Evolutionary conservation across 2,329 filamentous ascomycete species (phyloP).

Genomic region (Phoma sp.): DNA sequence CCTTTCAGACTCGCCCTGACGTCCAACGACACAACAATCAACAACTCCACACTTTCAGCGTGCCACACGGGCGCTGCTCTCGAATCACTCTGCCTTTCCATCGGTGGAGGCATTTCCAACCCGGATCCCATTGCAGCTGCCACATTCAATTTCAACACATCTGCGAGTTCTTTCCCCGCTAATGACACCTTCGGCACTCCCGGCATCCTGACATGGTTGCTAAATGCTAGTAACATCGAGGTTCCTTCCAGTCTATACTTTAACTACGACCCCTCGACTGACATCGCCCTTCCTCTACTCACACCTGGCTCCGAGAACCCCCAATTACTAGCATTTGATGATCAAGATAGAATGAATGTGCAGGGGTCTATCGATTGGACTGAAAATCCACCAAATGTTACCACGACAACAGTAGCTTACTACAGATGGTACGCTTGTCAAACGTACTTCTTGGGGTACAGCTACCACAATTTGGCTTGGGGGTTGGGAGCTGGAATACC

Average conservation of each 20-base stretch:
- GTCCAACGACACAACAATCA: slow-evolving; percentile 48
- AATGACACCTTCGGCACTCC: slow-evolving; percentile 25
- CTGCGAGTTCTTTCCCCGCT: slow-evolving; percentile 25
- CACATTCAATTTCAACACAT: slow-evolving; percentile 47
- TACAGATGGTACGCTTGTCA: slow-evolving; percentile 57
- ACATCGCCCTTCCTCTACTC: slow-evolving; percentile 55
- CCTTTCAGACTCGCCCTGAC: slow-evolving; percentile 55
- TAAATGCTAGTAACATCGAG: slow-evolving; percentile 44
- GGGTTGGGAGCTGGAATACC: slow-evolving; percentile 49
- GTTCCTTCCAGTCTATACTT: slow-evolving; percentile 49
- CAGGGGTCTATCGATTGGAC: slow-evolving; percentile 52
- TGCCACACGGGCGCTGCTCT: slow-evolving; percentile 60
- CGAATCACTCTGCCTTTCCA: slow-evolving; percentile 54
- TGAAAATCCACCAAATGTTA: slow-evolving; percentile 38
- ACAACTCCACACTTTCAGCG: slow-evolving; percentile 50
- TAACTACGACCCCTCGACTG: slow-evolving; percentile 46
- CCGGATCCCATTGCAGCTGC: slow-evolving; percentile 25
- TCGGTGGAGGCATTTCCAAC: slow-evolving; percentile 25
- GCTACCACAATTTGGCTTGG: slow-evolving; percentile 56
- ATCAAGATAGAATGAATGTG: slow-evolving; percentile 49
- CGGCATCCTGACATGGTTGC: slow-evolving; percentile 54
- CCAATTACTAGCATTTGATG: slow-evolving; percentile 52
- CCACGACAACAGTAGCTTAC: slow-evolving; percentile 33
- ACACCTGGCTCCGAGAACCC: slow-evolving; percentile 35
- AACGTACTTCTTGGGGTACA: slow-evolving; percentile 52